Evolutionary conservation across 2,329 filamentous ascomycete species (phyloP).

Genomic region (Phoma sp.): DNA sequence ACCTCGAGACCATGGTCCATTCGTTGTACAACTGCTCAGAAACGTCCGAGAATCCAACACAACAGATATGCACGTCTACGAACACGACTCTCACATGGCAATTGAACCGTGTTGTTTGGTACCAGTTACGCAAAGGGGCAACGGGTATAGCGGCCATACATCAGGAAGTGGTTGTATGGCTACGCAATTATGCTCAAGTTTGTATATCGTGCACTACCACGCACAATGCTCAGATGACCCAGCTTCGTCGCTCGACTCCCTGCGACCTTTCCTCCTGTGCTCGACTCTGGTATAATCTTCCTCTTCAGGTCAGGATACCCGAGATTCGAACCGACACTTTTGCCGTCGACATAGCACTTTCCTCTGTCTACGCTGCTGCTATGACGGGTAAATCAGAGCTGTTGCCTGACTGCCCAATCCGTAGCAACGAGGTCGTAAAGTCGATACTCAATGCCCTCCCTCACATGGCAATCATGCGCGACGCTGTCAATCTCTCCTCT

Average conservation of each 20-base stretch:
- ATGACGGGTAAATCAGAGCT: slow-evolving; percentile 27
- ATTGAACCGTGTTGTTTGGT: slow-evolving; percentile 29
- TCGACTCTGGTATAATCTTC: slow-evolving; percentile 31
- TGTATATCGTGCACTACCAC: slow-evolving; percentile 36
- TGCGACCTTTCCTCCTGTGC: slow-evolving; percentile 29
- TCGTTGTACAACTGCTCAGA: slow-evolving; percentile 25
- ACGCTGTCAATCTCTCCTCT: slow-evolving; percentile 21
- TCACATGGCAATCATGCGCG: slow-evolving; percentile 25
- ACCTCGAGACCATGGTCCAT: slow-evolving; percentile 23
- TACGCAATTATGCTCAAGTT: neutral
- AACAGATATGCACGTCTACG: slow-evolving; percentile 25
- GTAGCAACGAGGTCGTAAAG: slow-evolving; percentile 13
- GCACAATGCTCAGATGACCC: slow-evolving; percentile 19
- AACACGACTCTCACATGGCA: slow-evolving; percentile 34
- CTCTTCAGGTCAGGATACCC: slow-evolving; percentile 38
- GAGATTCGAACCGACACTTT: slow-evolving; percentile 40
- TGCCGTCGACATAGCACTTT: slow-evolving; percentile 39
- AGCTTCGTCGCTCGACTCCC: slow-evolving; percentile 32
- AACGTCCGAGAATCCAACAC: slow-evolving; percentile 19
- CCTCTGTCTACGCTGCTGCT: slow-evolving; percentile 36
- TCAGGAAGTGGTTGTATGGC: slow-evolving; percentile 8
- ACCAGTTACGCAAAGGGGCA: slow-evolving; percentile 14
- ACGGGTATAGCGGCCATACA: slow-evolving; percentile 26
- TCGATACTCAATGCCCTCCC: slow-evolving; percentile 37
- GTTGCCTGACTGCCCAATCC: slow-evolving; percentile 38